Base-by-base conservation (phyloP, 768 basidiomycete species). In the Scleroderma citrinum region DNA sequence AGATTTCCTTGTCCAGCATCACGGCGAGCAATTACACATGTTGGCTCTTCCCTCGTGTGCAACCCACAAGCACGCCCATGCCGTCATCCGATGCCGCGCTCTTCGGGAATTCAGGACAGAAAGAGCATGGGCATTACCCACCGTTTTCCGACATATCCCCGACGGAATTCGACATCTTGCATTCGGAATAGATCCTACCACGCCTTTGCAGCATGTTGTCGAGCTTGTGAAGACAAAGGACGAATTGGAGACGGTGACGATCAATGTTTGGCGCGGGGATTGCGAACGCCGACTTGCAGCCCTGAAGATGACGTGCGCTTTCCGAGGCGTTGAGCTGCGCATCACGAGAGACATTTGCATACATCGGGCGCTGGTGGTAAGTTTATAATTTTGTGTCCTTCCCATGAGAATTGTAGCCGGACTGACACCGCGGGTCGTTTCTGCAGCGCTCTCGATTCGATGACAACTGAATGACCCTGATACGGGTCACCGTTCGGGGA, bases 261-360 rank as follows among this genome's bases (percentile, higher is more conserved):
- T 83, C 38, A 76, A 81, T 47, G 37, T 81, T 35, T 81, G 79
- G 74, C 68, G 72, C 36, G 78, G 79, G 2, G 65, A 74, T 39
- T 60, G 56, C 12, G 77, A 85, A 48, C 66, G 73, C 34, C 71
- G 76, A 53, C 70, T 84, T 30, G 57, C 77, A 20, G 69, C 71
- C 34, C 67, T 89, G 51, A 80, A 75, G 66, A 80, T 83, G 56
- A 76, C 76, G 4, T 89, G 86, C 63, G 82, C 81, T 14, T 72
- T 73, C 56, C 71, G 73, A 51, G 84, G 84, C 41, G 70, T 87
- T 39, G 75, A 76, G 24, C 61, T 87, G 55, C 64, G 66, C 46
- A 64, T 80, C 31, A 76, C 76, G 24, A 64, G 63, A 41, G 76
- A 83, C 57, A 68, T 85, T 36, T 64, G 69, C 50, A 62, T 62